A percentile compares a stretch with the other conserved stretches of the same genome.
These are phyloP conservation scores for Epithemia pelagica DNA, from an alignment of 108 stramenopile species.

Conservation along the genomic window DNA sequence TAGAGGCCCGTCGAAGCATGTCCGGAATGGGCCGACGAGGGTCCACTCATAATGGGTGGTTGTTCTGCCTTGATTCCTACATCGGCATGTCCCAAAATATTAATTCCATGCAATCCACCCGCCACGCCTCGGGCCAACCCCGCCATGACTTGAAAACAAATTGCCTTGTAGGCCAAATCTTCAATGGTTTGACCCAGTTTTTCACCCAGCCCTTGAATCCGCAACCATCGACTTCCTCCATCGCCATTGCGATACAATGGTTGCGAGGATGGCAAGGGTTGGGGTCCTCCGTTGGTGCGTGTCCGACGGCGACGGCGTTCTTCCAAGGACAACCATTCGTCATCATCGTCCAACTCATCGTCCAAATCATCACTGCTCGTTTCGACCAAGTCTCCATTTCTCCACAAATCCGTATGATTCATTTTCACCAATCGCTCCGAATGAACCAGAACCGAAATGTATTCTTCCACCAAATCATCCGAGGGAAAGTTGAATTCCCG, in stretches of 20 bases:
- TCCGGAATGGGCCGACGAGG: conserved; percentile 26
- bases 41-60: conserved; percentile 48
- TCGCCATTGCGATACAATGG: conserved; percentile 15
- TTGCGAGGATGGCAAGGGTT: neutral
- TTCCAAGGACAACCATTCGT: neutral
- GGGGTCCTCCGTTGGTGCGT: neutral
- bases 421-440: conserved; percentile 45
- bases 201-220: conserved; percentile 75
- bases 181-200: conserved; percentile 81
- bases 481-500: conserved; percentile 78
- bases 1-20: conserved; percentile 21
- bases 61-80: conserved; percentile 69
- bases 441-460: conserved; percentile 68
- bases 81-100: conserved; percentile 79
- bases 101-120: conserved; percentile 65
- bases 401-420: conserved; percentile 85
- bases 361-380: conserved; percentile 41
- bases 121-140: conserved; percentile 62
- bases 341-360: conserved; percentile 53
- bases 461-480: conserved; percentile 72
- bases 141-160: conserved; percentile 63
- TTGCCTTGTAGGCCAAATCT: conserved; percentile 76
- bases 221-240: conserved; percentile 73
- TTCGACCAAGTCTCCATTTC: conserved; percentile 38
- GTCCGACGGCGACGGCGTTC: neutral